A percentile compares a stretch with the other conserved stretches of the same genome.
Conservation (phyloP, 2,329 filamentous ascomycete species). For the Talaromyces sp. region DNA sequence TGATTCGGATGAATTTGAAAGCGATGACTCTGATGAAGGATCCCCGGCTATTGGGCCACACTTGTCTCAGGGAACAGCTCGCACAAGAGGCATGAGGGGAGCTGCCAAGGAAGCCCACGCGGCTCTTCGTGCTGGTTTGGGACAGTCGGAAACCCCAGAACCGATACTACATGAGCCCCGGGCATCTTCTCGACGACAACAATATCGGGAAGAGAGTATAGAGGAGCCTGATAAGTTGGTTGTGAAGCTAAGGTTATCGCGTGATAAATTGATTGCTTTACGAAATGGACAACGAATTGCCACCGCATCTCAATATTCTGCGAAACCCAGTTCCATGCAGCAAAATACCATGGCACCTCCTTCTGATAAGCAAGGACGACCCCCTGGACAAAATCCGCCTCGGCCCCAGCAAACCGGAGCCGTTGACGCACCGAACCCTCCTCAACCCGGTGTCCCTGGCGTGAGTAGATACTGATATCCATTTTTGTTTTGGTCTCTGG, state of each 20-base stretch:
- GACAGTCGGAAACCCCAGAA: conserved; percentile 89
- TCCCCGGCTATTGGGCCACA: conserved; percentile 79
- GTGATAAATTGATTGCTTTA: conserved; percentile 61
- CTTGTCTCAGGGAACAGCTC: conserved; percentile 69
- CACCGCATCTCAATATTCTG: conserved; percentile 49
- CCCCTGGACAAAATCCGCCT: conserved; percentile 20
- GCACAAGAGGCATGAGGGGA: conserved; percentile 85
- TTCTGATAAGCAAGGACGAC: conserved; percentile 35
- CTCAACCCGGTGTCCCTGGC: conserved; percentile 45
- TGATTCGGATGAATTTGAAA: conserved; percentile 89
- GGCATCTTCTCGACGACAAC: conserved; percentile 64
- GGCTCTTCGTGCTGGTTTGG: conserved; percentile 73
- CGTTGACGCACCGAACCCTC: conserved; percentile 49
- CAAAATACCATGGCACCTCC: conserved; percentile 56
- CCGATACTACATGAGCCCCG: conserved; percentile 71
- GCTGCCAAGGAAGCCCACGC: conserved; percentile 85
- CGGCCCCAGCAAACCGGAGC: conserved; percentile 46
- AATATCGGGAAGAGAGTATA: conserved; percentile 75
- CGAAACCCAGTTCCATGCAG: not conserved
- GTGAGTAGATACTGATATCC: conserved; percentile 42
- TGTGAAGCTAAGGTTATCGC: conserved; percentile 74
- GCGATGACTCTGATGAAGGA: conserved; percentile 82
- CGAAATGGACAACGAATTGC: conserved; percentile 23
- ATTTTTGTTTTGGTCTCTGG: conserved; percentile 9
- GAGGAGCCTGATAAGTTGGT: conserved; percentile 71